Conservation (phyloP, 1,284 basidiomycete species). For the Apiotrichum gamsii region DNA sequence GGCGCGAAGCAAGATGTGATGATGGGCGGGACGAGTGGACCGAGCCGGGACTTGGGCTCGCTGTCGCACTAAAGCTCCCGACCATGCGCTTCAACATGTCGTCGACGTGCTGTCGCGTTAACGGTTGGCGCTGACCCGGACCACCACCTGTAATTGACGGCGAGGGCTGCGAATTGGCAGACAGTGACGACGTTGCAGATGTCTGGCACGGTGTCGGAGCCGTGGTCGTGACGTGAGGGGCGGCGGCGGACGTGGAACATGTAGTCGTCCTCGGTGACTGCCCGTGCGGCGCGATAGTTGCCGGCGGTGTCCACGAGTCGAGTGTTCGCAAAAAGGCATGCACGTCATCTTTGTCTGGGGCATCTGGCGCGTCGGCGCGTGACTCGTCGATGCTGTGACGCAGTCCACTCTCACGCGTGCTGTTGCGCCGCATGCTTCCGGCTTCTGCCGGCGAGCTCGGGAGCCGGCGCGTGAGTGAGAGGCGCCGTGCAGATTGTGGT, state of each 20-base stretch:
- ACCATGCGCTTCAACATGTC: slow-evolving; percentile 41
- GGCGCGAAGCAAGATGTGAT: background rate
- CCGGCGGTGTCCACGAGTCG: slow-evolving; percentile 39
- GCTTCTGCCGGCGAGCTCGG: slow-evolving; percentile 12
- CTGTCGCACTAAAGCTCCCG: slow-evolving; percentile 21
- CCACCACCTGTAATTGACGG: no score
- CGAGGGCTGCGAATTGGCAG: slow-evolving; percentile 3
- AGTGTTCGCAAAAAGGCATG: slow-evolving; percentile 45
- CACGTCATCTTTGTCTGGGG: slow-evolving; percentile 41
- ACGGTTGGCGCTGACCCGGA: slow-evolving; percentile 23
- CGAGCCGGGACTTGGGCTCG: background rate
- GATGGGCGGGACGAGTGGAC: background rate
- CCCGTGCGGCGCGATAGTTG: slow-evolving; percentile 8
- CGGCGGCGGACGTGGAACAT: background rate
- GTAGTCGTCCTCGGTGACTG: background rate
- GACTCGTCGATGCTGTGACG: slow-evolving; percentile 30
- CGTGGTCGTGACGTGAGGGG: background rate
- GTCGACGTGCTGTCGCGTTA: slow-evolving; percentile 41
- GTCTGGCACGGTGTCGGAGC: slow-evolving; percentile 14
- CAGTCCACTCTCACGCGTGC: slow-evolving; percentile 30
- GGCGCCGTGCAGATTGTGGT: no score
- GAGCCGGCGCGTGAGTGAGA: no score
- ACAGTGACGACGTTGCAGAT: background rate
- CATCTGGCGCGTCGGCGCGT: slow-evolving; percentile 3
- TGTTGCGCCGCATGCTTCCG: slow-evolving; percentile 27